These are phyloP conservation scores for Chlorella ohadii DNA, from an alignment of 139 green algal species.

Conservation along the genomic window DNA sequence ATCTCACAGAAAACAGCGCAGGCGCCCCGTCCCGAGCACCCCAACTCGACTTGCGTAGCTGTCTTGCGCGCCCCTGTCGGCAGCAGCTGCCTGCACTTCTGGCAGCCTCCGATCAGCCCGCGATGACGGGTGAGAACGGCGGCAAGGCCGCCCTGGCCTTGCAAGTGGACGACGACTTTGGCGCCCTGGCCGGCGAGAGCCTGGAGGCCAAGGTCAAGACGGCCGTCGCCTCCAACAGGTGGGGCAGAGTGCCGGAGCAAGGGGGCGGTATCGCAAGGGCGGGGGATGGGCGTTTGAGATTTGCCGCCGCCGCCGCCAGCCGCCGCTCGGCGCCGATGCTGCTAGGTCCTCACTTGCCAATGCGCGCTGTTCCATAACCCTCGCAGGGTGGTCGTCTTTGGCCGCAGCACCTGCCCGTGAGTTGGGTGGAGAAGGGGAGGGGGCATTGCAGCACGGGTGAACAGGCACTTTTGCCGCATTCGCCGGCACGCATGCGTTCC, in stretches of 20 bases:
- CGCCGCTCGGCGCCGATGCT: not conserved
- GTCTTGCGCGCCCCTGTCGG: not conserved
- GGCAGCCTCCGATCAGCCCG: not conserved
- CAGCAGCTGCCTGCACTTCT: not conserved
- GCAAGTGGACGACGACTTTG: conserved; percentile 22
- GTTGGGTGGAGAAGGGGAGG: not conserved
- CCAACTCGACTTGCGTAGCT: no score
- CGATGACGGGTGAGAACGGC: not conserved
- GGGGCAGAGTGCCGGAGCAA: not conserved
- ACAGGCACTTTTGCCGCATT: no score
- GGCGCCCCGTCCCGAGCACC: no score
- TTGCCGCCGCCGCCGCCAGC: not conserved
- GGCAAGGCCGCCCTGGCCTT: not conserved
- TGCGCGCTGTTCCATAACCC: no score
- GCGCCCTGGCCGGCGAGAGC: conserved; percentile 1
- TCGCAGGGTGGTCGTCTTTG: conserved; percentile 47
- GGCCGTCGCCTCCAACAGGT: conserved; percentile 24
- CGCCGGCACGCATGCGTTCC: not conserved
- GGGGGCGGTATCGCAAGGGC: not conserved
- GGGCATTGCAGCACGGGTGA: no score
- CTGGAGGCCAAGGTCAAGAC: conserved; percentile 31
- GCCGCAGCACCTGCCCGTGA: conserved; percentile 42
- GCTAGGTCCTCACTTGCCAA: no score
- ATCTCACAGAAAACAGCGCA: no score
- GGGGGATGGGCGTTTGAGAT: no score